phyloP scores from a whole-genome alignment of 305 asterid species.

The Fraxinus greggii region DNA sequence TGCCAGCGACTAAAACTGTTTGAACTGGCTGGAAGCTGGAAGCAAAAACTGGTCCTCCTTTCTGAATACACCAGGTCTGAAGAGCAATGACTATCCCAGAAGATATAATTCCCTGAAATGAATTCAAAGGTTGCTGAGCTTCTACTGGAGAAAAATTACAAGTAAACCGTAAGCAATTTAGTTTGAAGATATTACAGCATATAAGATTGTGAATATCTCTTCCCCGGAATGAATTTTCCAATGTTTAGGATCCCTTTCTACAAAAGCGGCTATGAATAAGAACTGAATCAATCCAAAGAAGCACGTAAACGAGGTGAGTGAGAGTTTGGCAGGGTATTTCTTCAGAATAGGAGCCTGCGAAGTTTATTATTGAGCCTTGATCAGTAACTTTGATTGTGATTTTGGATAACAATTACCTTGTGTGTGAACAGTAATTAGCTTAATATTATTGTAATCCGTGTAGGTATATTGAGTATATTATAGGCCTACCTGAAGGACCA shows the following conservation, averaged over 20 bases:
- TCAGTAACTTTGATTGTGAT: background rate
- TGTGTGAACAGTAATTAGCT: background rate
- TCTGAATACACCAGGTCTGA: constrained; percentile 90
- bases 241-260: constrained; percentile 57
- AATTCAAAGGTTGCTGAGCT: constrained; percentile 13
- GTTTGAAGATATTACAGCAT: constrained; percentile 52
- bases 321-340: constrained; percentile 87
- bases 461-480: background rate
- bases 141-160: background rate
- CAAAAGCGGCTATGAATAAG: constrained; percentile 73
- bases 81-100: constrained; percentile 80
- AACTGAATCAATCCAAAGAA: constrained; percentile 80
- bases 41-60: constrained; percentile 86
- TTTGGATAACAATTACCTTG: background rate
- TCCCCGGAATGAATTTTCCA: constrained; percentile 77
- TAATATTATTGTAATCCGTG: background rate
- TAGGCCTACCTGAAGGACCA: constrained; percentile 72
- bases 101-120: constrained; percentile 69
- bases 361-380: background rate
- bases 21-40: constrained; percentile 93
- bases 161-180: background rate
- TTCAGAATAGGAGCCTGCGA: constrained; percentile 78
- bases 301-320: constrained; percentile 79
- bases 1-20: constrained; percentile 72
- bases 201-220: constrained; percentile 68